Percentiles rank a stretch among this genome's conserved stretches.
phyloP scores from a whole-genome alignment of 202 grass and related monocot genomes.

The Dendrocalamus latiflorus region DNA sequence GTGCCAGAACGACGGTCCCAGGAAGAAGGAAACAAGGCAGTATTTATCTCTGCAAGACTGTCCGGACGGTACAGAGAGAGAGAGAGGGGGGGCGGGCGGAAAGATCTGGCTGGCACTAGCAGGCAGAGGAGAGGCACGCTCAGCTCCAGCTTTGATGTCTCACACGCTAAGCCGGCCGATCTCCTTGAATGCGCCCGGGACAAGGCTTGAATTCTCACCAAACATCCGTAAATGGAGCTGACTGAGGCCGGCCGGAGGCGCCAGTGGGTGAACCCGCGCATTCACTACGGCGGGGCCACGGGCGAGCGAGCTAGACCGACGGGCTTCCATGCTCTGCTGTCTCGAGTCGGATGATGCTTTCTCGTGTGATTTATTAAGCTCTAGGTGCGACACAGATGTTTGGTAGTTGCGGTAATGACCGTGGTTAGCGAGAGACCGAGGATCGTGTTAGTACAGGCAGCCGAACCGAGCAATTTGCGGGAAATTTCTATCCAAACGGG shows the following conservation, averaged over 20 bases:
- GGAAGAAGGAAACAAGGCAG: no score
- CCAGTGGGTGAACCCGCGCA: background rate
- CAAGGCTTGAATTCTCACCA: conserved; percentile 40
- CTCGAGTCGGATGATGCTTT: background rate
- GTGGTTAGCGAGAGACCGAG: background rate
- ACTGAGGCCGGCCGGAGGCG: background rate
- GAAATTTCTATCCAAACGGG: background rate
- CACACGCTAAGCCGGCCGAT: background rate
- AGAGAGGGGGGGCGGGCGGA: no score
- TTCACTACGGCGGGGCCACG: conserved; percentile 27
- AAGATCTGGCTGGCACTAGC: conserved; percentile 13
- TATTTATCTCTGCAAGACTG: background rate
- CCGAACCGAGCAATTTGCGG: background rate
- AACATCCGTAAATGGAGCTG: conserved; percentile 29
- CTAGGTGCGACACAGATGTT: background rate
- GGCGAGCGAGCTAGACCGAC: background rate
- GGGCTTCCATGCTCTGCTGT: background rate
- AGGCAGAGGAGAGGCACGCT: background rate
- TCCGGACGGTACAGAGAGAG: background rate
- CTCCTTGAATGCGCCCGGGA: conserved; percentile 35
- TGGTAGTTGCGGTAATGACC: background rate
- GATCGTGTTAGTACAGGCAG: background rate
- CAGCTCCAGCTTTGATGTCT: conserved; percentile 18
- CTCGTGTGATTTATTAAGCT: background rate
- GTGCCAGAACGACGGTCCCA: background rate